A percentile compares a stretch with the other conserved stretches of the same genome.
These are phyloP conservation scores for Peniophora sp. DNA, from an alignment of 1,284 basidiomycete species.

Conservation along the genomic window DNA sequence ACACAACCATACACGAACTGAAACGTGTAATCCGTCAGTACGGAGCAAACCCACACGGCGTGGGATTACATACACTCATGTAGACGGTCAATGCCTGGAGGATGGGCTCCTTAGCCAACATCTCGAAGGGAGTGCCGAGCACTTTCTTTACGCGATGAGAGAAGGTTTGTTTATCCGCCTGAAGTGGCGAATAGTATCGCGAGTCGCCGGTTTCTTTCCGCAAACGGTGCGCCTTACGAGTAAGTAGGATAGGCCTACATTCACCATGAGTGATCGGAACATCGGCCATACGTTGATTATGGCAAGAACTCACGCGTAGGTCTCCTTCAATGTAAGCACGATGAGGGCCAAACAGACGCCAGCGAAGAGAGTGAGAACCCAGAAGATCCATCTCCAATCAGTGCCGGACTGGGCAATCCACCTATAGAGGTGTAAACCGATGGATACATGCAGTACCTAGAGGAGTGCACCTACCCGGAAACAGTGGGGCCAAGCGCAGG, in stretches of 20 bases:
- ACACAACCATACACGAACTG: constrained; percentile 51
- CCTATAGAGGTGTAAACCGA: too few relatives aligned
- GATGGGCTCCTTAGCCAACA: constrained; percentile 38
- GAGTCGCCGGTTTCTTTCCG: constrained; percentile 46
- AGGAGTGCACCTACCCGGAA: background rate
- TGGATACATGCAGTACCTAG: background rate
- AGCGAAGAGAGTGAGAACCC: constrained; percentile 47
- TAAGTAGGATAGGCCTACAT: constrained; percentile 33
- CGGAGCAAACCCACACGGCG: background rate
- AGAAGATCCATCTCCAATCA: background rate
- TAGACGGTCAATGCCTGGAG: constrained; percentile 36
- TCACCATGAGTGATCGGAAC: background rate
- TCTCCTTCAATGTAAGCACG: constrained; percentile 71
- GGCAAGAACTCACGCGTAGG: constrained; percentile 36
- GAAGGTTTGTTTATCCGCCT: constrained; percentile 22
- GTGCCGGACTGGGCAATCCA: constrained; percentile 9
- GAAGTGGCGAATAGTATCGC: constrained; percentile 38
- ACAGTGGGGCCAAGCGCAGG: background rate
- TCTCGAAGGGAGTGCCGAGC: constrained; percentile 30
- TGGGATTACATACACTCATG: constrained; percentile 27
- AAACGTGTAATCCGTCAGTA: constrained; percentile 4
- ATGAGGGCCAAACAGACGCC: constrained; percentile 41
- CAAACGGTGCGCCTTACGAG: constrained; percentile 21
- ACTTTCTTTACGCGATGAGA: constrained; percentile 24
- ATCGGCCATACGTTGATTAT: background rate